Evolutionary conservation across 192 early-diverging fungal species (phyloP).

Genomic region (Coemansia guatemalensis): DNA sequence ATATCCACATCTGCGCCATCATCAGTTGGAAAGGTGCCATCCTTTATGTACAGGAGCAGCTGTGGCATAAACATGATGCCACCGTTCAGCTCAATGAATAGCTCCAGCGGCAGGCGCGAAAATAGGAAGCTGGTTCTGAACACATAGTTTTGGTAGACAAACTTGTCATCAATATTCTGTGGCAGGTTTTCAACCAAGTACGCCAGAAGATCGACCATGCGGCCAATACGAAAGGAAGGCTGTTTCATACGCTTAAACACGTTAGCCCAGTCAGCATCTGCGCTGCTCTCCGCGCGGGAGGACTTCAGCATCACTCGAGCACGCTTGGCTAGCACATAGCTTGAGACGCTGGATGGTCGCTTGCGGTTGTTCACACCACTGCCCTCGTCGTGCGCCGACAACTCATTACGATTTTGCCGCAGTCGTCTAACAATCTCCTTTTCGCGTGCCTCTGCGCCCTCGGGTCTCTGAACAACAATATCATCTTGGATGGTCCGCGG

Average conservation of each 20-base stretch:
- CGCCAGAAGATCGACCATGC: constrained; percentile 23
- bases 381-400: not conserved
- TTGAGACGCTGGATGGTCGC: not conserved
- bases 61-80: constrained; percentile 13
- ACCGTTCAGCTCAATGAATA: constrained; percentile 22
- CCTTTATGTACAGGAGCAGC: constrained; percentile 23
- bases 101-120: constrained; percentile 21
- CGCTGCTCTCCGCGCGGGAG: not conserved
- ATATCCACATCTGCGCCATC: not conserved
- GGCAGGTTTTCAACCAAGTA: constrained; percentile 22
- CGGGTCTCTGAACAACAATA: constrained; percentile 14
- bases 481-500: constrained; percentile 2
- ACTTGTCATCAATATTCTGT: constrained; percentile 7
- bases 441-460: constrained; percentile 34
- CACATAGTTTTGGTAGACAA: constrained; percentile 21
- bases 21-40: constrained; percentile 11
- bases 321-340: constrained; percentile 8
- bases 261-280: constrained; percentile 8
- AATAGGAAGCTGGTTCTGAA: constrained; percentile 31
- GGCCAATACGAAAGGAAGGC: constrained; percentile 17
- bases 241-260: constrained; percentile 11
- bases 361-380: not conserved
- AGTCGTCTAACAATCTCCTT: not conserved
- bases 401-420: not conserved
- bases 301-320: constrained; percentile 14